These are phyloP conservation scores for Cerioporus squamosus DNA, from an alignment of 1,284 basidiomycete species.

Conservation along the genomic window DNA sequence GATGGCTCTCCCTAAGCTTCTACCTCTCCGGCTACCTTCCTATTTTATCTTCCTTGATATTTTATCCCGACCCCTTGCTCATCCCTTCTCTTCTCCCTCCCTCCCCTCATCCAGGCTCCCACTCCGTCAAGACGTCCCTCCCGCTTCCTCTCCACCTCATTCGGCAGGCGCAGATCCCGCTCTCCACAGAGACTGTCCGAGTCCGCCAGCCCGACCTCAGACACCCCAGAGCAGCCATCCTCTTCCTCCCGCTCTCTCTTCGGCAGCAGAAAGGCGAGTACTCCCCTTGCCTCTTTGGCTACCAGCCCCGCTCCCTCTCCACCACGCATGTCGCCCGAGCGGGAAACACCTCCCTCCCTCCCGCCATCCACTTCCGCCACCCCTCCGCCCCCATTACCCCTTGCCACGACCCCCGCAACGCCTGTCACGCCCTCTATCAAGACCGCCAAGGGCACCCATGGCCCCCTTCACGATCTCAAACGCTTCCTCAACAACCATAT, in stretches of 20 bases:
- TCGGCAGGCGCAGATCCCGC: constrained; percentile 29
- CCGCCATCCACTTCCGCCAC: constrained; percentile 10
- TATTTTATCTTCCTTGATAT: constrained; percentile 4
- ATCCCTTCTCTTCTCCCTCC: neutral
- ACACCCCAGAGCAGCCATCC: constrained; percentile 13
- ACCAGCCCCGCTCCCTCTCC: constrained; percentile 28
- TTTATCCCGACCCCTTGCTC: constrained; percentile 7
- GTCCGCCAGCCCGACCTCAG: constrained; percentile 14
- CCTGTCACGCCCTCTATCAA: constrained; percentile 23
- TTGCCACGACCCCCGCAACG: constrained; percentile 13
- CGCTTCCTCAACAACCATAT: constrained; percentile 92
- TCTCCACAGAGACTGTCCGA: constrained; percentile 28
- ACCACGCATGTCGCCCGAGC: constrained; percentile 27
- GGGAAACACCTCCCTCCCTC: constrained; percentile 14
- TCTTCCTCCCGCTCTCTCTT: constrained; percentile 29
- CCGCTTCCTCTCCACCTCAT: constrained; percentile 33
- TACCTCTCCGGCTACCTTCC: constrained; percentile 6
- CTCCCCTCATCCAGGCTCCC: constrained; percentile 24
- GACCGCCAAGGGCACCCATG: constrained; percentile 44
- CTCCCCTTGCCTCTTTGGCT: constrained; percentile 21
- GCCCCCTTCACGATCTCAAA: constrained; percentile 88
- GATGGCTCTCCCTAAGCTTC: constrained; percentile 14
- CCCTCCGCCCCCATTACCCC: neutral
- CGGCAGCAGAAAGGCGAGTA: constrained; percentile 26
- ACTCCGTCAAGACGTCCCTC: constrained; percentile 31